Base-by-base conservation (phyloP, 2,329 filamentous ascomycete genomes). In the Sporothrix globosa region DNA sequence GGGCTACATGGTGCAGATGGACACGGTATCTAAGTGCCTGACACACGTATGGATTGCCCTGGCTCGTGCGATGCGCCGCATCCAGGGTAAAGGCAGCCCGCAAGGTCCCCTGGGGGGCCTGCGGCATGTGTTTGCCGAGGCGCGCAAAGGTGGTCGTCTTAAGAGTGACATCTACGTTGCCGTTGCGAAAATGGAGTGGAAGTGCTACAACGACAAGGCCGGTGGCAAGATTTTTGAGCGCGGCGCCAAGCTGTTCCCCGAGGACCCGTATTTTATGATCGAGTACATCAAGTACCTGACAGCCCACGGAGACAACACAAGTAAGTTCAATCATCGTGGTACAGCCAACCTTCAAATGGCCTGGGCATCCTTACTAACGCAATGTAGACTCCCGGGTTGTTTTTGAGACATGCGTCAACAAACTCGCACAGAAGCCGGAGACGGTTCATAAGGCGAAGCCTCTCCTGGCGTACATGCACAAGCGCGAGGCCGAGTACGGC, bases 271-370 rank as follows among this genome's bases (percentile, higher is more conserved):
- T 71, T 98, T 98, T 80, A 93, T 96, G 73, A 86, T 99, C 67
- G 94, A 98, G 80, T 98, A 99, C 79, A 85, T 99, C 76, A 97
- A 97, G 82, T 96, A 97, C 80, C 83, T 99, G 72, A 91, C 98
- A 76, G 91, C 92, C 14, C 93, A 92, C 78, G 95, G 97, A 75
- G 96, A 99, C 80, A 90, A 93, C 63, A 97, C 93, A 44, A 97
- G 92, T 96, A 86, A 85, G 92, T 85, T 1, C 44, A 5, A 34
- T 1, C 17, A 17, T 13, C 41, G 4, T 60, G 13, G 24, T 54
- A 46, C 17, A 52, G n/a, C 21, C 19, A 5, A 50, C n/a, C 19
- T 50, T 10, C 19, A n/a, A 21, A 21, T 7, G 17, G 6, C 17
- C 34, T 34, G 6, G 34, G 46, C 17, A 5, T n/a, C 19, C 10